Conservation (phyloP, 352 stramenopile genomes). For the Phytopythium mirpurense region DNA sequence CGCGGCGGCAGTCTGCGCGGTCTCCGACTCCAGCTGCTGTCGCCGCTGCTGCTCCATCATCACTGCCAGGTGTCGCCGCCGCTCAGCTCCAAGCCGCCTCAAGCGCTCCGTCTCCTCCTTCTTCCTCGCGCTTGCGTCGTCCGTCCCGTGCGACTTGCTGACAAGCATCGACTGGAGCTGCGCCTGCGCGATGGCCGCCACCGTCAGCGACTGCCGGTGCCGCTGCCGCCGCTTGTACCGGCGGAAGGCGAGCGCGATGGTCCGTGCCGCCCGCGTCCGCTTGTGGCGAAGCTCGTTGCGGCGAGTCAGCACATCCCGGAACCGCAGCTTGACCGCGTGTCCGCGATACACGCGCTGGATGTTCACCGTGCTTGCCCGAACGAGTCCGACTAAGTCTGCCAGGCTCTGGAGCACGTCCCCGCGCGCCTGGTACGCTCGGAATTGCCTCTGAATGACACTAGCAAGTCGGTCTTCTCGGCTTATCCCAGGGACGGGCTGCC, state of each 20-base stretch:
- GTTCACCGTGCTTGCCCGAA: constrained; percentile 26
- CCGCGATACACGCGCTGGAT: constrained; percentile 59
- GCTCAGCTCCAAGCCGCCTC: constrained; percentile 41
- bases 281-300: constrained; percentile 18
- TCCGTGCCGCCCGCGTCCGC: constrained; percentile 18
- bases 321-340: constrained; percentile 35
- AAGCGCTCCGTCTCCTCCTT: constrained; percentile 33
- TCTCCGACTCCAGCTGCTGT: constrained; percentile 44
- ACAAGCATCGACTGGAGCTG: constrained; percentile 41
- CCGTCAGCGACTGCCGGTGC: constrained; percentile 48
- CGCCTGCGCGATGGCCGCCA: constrained; percentile 47
- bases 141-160: constrained; percentile 26
- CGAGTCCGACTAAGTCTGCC: constrained; percentile 21
- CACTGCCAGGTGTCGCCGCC: constrained; percentile 44
- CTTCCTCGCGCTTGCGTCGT: constrained; percentile 4
- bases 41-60: constrained; percentile 45
- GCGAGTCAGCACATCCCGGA: constrained; percentile 12
- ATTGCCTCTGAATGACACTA: constrained; percentile 54
- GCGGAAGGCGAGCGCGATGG: constrained; percentile 39
- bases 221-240: constrained; percentile 34
- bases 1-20: constrained; percentile 27
- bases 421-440: constrained; percentile 31
- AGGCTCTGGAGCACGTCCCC: constrained; percentile 27
- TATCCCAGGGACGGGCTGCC: constrained; percentile 19
- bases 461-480: constrained; percentile 32